Evolutionary conservation across 805 yeast genomes (phyloP), one percentile per base, ranked within the genome.

Genomic region (Tetrapisispora arboricola): DNA sequence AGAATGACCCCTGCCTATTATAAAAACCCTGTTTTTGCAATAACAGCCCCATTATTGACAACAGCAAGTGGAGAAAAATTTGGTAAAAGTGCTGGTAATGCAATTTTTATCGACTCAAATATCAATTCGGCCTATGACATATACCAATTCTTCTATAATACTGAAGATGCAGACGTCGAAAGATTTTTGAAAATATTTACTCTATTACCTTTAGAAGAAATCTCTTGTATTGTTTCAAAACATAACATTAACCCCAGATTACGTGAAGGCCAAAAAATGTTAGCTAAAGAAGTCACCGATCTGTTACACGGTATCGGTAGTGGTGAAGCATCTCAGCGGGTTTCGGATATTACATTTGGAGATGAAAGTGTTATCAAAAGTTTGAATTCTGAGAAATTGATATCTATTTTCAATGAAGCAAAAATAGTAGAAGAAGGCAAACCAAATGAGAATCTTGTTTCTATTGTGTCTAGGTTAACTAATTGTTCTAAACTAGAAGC

Each of bases 61-160:
- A 85, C 96, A 0, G 75, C 95, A 0, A 71, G 76, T 10, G 98
- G 98, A 7, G 92, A 80, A 44, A 92, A 92, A 63, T 88, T 92
- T 61, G 98, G 98, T 24, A 92, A 92, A 56, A 83, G 95, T 42
- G 96, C 96, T 2, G 97, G 97, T 0, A 92, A 92, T 66, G 97
- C 98, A 0, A 76, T 92, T 2, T 92, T 92, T 63, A 77, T 92
- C 40, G 88, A 82, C 53, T 69, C 76, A 7, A 60, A 66, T n/a
- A 62, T 83, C 44, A 90, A 96, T 1, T 70, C 84, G 13, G 78
- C 95, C 0, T 92, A 75, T 60, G 82, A 84, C 36, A 62, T 92
- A 48, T 92, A 82, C 58, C 97, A 92, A 54, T 84, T 80, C 56
- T 83, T 92, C 61, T 75, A 82, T 53, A 83, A 84, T 48, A 69